These are phyloP conservation scores for Cutaneotrichosporon spelunceum DNA, from an alignment of 1,284 basidiomycete species.

Conservation along the genomic window DNA sequence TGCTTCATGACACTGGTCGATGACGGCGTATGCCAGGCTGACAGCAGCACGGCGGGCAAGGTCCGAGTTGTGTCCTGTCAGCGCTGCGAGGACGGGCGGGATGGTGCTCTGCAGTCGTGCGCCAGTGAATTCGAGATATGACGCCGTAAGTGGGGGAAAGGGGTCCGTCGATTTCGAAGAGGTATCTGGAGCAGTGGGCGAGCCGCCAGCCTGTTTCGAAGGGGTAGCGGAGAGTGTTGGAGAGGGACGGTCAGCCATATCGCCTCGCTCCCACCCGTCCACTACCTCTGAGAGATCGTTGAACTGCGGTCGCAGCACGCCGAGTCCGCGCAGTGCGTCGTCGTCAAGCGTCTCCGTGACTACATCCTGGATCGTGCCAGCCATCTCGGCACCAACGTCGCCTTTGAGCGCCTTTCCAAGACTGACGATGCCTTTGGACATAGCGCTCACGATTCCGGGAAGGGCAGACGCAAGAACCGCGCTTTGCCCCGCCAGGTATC, in stretches of 20 bases:
- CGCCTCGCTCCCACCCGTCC: constrained; percentile 24
- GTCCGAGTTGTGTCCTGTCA: constrained; percentile 46
- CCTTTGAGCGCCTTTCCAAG: constrained; percentile 47
- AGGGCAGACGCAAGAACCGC: constrained; percentile 60
- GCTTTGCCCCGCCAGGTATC: constrained; percentile 65
- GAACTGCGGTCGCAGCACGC: constrained; percentile 57
- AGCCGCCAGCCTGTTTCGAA: constrained; percentile 25
- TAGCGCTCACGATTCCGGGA: constrained; percentile 73
- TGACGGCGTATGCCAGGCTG: constrained; percentile 56
- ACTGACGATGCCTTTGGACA: constrained; percentile 60
- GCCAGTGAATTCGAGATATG: constrained; percentile 50
- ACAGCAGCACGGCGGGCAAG: constrained; percentile 47
- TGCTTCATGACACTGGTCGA: constrained; percentile 64
- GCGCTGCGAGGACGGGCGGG: constrained; percentile 36
- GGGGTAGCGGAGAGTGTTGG: constrained; percentile 18
- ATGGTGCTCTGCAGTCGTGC: constrained; percentile 48
- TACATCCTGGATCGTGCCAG: constrained; percentile 60
- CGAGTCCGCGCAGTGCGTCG: constrained; percentile 60
- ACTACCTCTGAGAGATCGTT: constrained; percentile 44
- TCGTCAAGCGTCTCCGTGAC: constrained; percentile 58
- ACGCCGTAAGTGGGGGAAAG: constrained; percentile 42
- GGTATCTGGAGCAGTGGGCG: constrained; percentile 26
- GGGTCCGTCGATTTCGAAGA: constrained; percentile 22
- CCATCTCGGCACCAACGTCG: constrained; percentile 53
- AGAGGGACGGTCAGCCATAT: not conserved